Percentiles rank a stretch among this genome's conserved stretches.
Evolutionary conservation across 2,329 filamentous ascomycete genomes (phyloP).

Genomic region (Cryphonectria nitschkei): DNA sequence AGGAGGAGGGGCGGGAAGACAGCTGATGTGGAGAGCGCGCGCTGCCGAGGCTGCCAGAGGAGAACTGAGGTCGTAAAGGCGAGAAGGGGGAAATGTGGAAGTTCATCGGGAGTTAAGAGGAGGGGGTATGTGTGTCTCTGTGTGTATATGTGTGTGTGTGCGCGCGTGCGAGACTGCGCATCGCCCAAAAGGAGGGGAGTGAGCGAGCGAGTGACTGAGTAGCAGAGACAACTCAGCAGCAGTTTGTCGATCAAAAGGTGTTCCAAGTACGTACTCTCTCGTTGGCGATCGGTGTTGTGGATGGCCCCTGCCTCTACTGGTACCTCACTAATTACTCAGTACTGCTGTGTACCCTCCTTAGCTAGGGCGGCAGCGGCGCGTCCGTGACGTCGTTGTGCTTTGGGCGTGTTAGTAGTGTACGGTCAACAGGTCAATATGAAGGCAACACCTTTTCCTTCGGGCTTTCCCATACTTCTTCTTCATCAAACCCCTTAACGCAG

Average conservation of each 20-base stretch:
- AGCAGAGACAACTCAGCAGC: not conserved
- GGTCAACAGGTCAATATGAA: not conserved
- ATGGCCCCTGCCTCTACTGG: not conserved
- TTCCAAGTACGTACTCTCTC: not conserved
- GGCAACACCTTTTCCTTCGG: not conserved
- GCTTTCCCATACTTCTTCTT: not conserved
- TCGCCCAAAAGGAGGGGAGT: not conserved
- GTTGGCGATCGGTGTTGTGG: not conserved
- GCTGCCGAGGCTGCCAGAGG: constrained; percentile 31
- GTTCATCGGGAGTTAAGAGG: constrained; percentile 31
- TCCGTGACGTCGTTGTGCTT: constrained; percentile 1
- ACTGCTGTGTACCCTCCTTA: not conserved
- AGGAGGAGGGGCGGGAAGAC: constrained; percentile 3
- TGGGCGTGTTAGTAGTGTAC: constrained; percentile 10
- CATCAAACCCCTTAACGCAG: not conserved
- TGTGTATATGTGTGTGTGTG: not conserved
- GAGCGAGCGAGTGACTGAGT: not conserved
- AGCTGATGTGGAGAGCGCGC: not conserved
- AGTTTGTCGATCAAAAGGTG: not conserved
- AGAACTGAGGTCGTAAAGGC: constrained; percentile 38
- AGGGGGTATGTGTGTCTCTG: not conserved
- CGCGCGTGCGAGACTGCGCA: not conserved
- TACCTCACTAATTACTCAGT: not conserved
- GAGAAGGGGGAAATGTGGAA: constrained; percentile 39
- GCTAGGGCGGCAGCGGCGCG: not conserved